Conservation (phyloP, 352 stramenopile genomes). For the Phytophthora colocasiae region DNA sequence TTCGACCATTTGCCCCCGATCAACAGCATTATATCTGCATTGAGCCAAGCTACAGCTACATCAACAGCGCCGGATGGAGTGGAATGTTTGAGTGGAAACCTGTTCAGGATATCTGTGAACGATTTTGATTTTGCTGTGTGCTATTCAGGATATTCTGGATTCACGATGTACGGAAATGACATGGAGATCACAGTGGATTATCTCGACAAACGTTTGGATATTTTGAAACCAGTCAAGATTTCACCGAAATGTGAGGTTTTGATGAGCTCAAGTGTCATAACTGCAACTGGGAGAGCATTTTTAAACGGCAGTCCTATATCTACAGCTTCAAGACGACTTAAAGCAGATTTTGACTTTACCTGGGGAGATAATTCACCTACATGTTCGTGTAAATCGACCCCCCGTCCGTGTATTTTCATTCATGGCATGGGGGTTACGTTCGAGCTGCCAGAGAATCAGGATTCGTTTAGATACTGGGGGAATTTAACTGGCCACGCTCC, state of each 20-base stretch:
- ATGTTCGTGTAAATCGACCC: conserved; percentile 18
- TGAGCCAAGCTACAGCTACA: conserved; percentile 2
- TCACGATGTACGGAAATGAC: conserved; percentile 19
- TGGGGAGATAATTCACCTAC: conserved; percentile 8
- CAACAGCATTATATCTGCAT: conserved; percentile 5
- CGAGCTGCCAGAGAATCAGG: conserved; percentile 12
- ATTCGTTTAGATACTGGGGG: conserved; percentile 19
- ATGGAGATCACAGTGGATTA: conserved; percentile 20
- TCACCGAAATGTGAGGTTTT: background rate
- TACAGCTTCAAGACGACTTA: background rate
- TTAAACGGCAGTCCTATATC: background rate
- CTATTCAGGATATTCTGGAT: background rate
- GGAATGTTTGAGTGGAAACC: background rate
- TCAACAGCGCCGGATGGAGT: background rate
- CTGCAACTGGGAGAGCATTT: conserved; percentile 1
- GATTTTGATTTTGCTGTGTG: conserved; percentile 15
- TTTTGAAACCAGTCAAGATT: background rate
- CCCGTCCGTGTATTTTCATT: conserved; percentile 24
- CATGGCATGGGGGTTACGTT: conserved; percentile 13
- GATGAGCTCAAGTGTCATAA: background rate
- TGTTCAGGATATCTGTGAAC: conserved; percentile 12
- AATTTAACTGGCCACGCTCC: conserved; percentile 21
- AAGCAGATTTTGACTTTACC: conserved; percentile 11
- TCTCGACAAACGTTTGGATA: background rate
- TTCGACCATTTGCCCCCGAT: conserved; percentile 4